Evolutionary conservation across 2,329 filamentous ascomycete genomes (phyloP), one percentile per base, ranked within the genome.

Genomic region (Pyricularia grisea): DNA sequence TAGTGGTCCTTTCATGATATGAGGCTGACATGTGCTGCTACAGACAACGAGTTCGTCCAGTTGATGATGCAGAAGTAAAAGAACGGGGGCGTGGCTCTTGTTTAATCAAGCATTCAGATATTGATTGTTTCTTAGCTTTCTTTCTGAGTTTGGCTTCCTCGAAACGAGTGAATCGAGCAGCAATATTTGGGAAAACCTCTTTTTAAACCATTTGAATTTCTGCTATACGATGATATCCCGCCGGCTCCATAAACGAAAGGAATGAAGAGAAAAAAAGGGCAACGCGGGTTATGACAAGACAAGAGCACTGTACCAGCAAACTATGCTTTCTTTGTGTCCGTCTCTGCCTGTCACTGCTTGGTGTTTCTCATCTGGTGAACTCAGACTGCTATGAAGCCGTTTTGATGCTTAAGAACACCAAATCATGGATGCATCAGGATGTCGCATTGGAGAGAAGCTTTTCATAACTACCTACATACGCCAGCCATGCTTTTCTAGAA

Each of bases 61-160:
- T 89, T 95, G 78, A 95, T 95, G 92, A 94, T 95, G 92, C 92
- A 95, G 87, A 94, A 94, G 86, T 94, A 92, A 85, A 68, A 67
- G 69, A 23, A 61, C 17, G 4, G 25, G 58, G 11, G 23, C 12
- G 58, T 28, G 58, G 58, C n/a, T 27, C 25, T 61, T 25, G 23
- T 25, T 28, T 25, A 9, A 61, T 68, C 71, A 67, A 65, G 64
- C 67, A 67, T 69, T 65, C 66, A 70, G 68, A 67, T 65, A 73
- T 67, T 67, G 70, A 69, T 67, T 70, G 58, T 61, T 71, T 67
- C 69, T 66, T 70, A 72, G 72, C 65, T 72, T 31, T 72, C 71
- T 60, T 25, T 31, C 70, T 72, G 69, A 67, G 70, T 69, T 70
- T 68, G 42, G 70, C 55, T 65, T 73, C 72, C 71, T 72, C 58